Conservation (phyloP, 345 rosid species). For the Rhizophora mangle region DNA sequence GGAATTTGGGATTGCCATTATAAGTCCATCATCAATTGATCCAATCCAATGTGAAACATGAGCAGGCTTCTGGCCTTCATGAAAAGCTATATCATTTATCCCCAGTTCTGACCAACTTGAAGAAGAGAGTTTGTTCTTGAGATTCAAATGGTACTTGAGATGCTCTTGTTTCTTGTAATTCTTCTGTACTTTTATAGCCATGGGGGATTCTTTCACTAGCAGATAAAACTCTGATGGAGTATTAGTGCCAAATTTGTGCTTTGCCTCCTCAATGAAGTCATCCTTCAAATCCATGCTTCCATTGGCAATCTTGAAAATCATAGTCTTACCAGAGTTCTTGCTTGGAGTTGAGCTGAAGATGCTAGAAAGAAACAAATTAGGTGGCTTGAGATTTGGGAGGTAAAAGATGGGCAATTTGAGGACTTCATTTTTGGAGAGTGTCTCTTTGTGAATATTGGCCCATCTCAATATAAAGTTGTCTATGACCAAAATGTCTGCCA, state of each 20-base stretch:
- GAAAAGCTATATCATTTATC: constrained; percentile 30
- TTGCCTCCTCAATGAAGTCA: constrained; percentile 36
- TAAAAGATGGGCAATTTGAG: constrained; percentile 44
- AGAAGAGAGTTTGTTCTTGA: not conserved
- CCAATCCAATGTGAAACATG: constrained; percentile 54
- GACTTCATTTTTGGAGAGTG: constrained; percentile 19
- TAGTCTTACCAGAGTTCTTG: constrained; percentile 31
- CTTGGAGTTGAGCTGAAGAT: constrained; percentile 28
- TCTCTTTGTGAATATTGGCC: constrained; percentile 48
- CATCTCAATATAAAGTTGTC: constrained; percentile 51
- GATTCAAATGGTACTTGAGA: not conserved
- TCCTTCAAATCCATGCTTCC: not conserved
- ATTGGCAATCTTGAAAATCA: constrained; percentile 26
- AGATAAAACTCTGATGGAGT: constrained; percentile 27
- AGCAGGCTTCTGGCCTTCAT: constrained; percentile 34
- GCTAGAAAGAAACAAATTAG: not conserved
- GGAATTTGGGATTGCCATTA: constrained; percentile 35
- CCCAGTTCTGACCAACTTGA: constrained; percentile 40
- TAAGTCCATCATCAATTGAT: constrained; percentile 34
- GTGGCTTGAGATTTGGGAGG: constrained; percentile 41
- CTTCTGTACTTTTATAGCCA: constrained; percentile 37
- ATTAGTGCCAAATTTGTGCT: constrained; percentile 20
- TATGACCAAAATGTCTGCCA: constrained; percentile 50
- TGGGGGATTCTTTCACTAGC: constrained; percentile 40
- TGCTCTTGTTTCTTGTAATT: constrained; percentile 23